Evolutionary conservation across 768 basidiomycete species (phyloP).

Genomic region (Tricholomella constricta): DNA sequence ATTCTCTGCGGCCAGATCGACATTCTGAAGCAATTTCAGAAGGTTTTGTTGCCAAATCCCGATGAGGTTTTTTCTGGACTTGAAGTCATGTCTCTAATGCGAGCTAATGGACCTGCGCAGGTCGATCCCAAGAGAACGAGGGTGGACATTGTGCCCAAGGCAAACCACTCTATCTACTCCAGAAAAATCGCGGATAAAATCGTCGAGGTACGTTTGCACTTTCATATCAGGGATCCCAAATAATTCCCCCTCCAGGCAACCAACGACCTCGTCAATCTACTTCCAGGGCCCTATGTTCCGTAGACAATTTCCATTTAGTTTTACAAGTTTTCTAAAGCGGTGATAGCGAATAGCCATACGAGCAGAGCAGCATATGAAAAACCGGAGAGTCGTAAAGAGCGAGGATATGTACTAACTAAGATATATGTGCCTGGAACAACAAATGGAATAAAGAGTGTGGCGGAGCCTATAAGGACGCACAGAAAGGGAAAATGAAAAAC

Average conservation of each 20-base stretch:
- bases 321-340: constrained; percentile 8
- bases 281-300: too few species aligned
- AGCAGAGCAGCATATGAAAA: neutral
- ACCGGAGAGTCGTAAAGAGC: constrained; percentile 2
- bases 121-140: neutral
- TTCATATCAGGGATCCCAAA: neutral
- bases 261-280: neutral
- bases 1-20: neutral
- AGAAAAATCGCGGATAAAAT: neutral
- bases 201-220: neutral
- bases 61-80: too few species aligned
- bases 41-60: neutral
- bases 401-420: constrained; percentile 2
- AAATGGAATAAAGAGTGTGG: constrained; percentile 12
- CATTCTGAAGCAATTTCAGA: neutral
- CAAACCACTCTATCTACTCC: neutral
- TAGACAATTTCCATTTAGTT: constrained; percentile 5
- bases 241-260: neutral
- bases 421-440: constrained; percentile 7
- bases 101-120: neutral
- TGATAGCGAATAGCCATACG: constrained; percentile 4
- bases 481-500: neutral
- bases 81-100: too few species aligned
- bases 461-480: constrained; percentile 1
- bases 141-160: neutral